Evolutionary conservation across 2,329 filamentous ascomycete genomes (phyloP).

Genomic region (Cadophora sp.): DNA sequence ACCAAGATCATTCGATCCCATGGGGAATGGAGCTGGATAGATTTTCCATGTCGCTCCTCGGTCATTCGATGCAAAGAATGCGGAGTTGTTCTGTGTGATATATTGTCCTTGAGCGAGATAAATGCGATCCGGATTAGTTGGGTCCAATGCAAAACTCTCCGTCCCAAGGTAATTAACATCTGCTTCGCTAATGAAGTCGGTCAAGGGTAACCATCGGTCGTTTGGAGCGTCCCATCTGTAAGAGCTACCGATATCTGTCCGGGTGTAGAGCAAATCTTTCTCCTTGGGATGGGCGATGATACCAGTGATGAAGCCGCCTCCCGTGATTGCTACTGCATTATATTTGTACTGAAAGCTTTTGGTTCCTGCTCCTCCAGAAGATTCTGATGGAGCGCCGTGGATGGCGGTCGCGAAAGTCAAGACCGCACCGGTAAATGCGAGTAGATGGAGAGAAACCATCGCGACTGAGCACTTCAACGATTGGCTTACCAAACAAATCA

Average conservation of each 20-base stretch:
- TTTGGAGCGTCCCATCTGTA: conserved; percentile 24
- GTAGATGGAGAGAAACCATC: not conserved
- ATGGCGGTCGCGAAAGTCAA: not conserved
- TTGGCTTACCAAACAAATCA: not conserved
- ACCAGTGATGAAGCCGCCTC: conserved; percentile 29
- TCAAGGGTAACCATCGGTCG: conserved; percentile 28
- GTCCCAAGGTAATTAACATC: conserved; percentile 29
- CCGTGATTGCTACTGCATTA: conserved; percentile 27
- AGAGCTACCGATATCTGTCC: conserved; percentile 28
- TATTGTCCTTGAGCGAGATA: conserved; percentile 31
- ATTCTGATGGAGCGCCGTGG: conserved; percentile 5
- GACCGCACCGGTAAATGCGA: not conserved
- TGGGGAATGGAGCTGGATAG: conserved; percentile 29
- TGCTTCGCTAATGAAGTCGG: conserved; percentile 27
- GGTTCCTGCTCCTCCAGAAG: conserved; percentile 1
- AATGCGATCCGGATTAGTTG: conserved; percentile 23
- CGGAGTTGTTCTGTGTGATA: conserved; percentile 21
- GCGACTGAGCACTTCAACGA: not conserved
- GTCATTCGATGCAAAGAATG: conserved; percentile 29
- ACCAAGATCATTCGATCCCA: conserved; percentile 29
- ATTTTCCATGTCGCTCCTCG: conserved; percentile 27
- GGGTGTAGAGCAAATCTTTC: conserved; percentile 26
- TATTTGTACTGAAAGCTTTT: conserved; percentile 20
- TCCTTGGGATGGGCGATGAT: conserved; percentile 28
- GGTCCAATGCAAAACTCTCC: conserved; percentile 28